Evolutionary conservation across 2,329 filamentous ascomycete species (phyloP).

Genomic region (Pseudodiploospora longispora): DNA sequence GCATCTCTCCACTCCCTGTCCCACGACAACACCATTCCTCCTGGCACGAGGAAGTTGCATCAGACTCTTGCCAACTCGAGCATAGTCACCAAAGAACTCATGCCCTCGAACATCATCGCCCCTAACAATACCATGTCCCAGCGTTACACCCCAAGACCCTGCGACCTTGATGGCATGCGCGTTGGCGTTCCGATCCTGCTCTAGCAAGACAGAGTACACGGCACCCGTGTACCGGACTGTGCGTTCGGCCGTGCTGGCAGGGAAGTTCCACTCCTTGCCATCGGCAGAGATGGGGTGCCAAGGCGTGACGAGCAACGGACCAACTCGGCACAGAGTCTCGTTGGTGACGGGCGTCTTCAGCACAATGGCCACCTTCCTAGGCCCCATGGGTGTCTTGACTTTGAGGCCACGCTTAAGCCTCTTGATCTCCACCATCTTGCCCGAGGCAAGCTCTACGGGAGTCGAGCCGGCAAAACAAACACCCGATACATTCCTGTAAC

Average conservation of each 20-base stretch:
- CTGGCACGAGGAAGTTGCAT: constrained; percentile 7
- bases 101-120: constrained; percentile 36
- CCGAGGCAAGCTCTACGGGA: constrained; percentile 36
- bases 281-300: constrained; percentile 49
- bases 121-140: constrained; percentile 46
- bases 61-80: constrained; percentile 32
- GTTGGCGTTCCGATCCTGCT: constrained; percentile 32
- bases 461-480: constrained; percentile 48
- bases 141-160: constrained; percentile 45
- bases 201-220: constrained; percentile 50
- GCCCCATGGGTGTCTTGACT: constrained; percentile 43
- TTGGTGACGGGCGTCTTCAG: constrained; percentile 38
- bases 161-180: constrained; percentile 44
- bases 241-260: constrained; percentile 25
- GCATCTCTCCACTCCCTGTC: constrained; percentile 33
- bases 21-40: constrained; percentile 31
- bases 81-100: constrained; percentile 46
- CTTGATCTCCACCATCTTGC: constrained; percentile 30
- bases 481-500: constrained; percentile 32
- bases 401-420: constrained; percentile 36
- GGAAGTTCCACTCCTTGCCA: constrained; percentile 38
- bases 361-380: constrained; percentile 40
- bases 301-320: constrained; percentile 43
- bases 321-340: constrained; percentile 37
- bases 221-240: constrained; percentile 37